Evolutionary conservation across 257 asterid genomes (phyloP).

Genomic region (Striga asiatica): DNA sequence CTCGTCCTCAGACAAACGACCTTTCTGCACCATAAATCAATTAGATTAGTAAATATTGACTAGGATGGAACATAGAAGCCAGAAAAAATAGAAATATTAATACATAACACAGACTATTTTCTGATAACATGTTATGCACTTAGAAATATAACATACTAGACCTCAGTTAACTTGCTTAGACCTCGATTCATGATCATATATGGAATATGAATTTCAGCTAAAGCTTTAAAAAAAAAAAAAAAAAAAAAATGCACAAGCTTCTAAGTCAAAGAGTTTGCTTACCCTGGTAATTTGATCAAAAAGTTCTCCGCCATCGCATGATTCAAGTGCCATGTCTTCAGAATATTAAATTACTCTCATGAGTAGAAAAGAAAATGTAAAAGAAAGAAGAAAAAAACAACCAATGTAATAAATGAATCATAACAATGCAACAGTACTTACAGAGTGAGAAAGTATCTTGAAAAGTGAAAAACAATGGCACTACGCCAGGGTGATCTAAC

Average conservation of each 20-base stretch:
- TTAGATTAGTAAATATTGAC: conserved; percentile 16
- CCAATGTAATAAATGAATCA: background rate
- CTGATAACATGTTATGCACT: too few relatives aligned
- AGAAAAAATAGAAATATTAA: too few relatives aligned
- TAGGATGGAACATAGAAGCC: too few relatives aligned
- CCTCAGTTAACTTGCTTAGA: too few relatives aligned
- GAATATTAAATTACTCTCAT: conserved; percentile 23
- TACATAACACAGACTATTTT: too few relatives aligned
- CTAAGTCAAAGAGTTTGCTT: conserved; percentile 23
- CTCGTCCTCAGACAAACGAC: conserved; percentile 82
- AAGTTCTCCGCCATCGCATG: conserved; percentile 99
- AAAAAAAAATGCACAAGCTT: background rate
- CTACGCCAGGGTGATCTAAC: conserved; percentile 94
- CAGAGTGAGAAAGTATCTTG: conserved; percentile 90
- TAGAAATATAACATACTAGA: too few relatives aligned
- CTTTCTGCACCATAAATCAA: conserved; percentile 97
- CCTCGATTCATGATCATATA: too few relatives aligned
- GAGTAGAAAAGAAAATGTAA: conserved; percentile 7
- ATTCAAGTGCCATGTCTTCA: conserved; percentile 96
- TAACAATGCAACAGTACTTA: conserved; percentile 35
- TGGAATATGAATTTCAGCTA: too few relatives aligned
- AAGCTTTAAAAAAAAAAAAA: too few relatives aligned
- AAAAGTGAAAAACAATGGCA: conserved; percentile 80
- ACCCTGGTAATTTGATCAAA: conserved; percentile 96
- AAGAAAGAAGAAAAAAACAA: background rate